Conservation (phyloP, 2,329 filamentous ascomycete genomes). For the Pseudopyricularia javanii region DNA sequence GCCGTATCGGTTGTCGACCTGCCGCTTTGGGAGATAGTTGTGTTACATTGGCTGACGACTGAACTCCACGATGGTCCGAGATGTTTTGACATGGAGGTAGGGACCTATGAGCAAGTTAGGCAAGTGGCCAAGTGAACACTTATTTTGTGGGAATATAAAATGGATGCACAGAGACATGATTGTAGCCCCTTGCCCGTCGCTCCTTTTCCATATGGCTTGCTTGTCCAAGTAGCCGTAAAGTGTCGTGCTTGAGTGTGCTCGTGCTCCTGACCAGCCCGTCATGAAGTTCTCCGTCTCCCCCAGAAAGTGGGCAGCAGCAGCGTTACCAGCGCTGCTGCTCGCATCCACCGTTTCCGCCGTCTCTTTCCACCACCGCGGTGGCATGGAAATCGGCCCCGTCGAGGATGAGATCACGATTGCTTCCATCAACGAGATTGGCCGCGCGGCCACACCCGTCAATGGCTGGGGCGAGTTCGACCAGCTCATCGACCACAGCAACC, state of each 20-base stretch:
- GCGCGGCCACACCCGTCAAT: not conserved
- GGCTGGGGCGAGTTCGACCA: slow-evolving; percentile 21
- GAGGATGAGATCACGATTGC: not conserved
- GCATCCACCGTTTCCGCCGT: not conserved
- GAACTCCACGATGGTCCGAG: too few species aligned
- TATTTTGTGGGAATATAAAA: not conserved
- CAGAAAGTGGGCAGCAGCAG: not conserved
- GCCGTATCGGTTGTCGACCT: not conserved
- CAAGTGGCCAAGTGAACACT: not conserved
- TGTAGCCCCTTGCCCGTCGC: not conserved
- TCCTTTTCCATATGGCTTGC: not conserved
- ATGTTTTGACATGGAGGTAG: too few species aligned
- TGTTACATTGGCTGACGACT: slow-evolving; percentile 1
- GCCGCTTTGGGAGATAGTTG: not conserved
- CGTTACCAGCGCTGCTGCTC: not conserved
- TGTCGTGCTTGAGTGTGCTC: not conserved
- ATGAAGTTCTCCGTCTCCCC: not conserved
- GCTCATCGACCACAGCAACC: slow-evolving; percentile 26
- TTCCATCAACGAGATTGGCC: not conserved
- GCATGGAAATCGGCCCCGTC: not conserved
- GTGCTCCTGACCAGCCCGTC: not conserved
- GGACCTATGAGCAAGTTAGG: too few species aligned
- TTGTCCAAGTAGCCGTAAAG: not conserved
- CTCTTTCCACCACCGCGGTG: slow-evolving; percentile 1
- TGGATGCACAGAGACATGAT: not conserved